Conservation (phyloP, 106 monocot genomes). For the Dactylorhiza incarnata region DNA sequence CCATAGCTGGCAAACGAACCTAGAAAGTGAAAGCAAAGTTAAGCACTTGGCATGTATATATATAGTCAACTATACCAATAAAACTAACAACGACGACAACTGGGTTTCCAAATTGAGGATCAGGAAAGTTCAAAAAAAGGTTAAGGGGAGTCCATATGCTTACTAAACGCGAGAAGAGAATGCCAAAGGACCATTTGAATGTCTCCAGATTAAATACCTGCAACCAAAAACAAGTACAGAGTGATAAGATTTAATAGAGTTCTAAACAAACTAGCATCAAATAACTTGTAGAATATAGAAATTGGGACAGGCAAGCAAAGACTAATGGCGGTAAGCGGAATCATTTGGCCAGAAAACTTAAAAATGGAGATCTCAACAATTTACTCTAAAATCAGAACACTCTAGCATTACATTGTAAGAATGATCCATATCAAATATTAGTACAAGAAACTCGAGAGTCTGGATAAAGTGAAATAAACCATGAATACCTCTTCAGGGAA, state of each 20-base stretch:
- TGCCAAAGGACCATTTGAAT: slow-evolving; percentile 95
- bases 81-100: not conserved
- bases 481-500: slow-evolving; percentile 86
- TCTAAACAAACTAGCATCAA: not conserved
- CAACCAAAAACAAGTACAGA: not conserved
- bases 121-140: too few species aligned
- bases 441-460: not conserved
- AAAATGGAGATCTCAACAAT: not conserved
- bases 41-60: not conserved
- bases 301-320: not conserved
- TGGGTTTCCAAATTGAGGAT: not conserved
- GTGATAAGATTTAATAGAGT: not conserved
- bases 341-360: not conserved
- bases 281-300: not conserved
- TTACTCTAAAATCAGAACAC: not conserved
- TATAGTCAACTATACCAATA: not conserved
- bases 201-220: slow-evolving; percentile 88
- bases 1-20: slow-evolving; percentile 95
- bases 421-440: not conserved
- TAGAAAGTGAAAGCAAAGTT: slow-evolving; percentile 3
- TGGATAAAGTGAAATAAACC: not conserved
- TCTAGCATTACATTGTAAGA: not conserved
- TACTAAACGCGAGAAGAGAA: slow-evolving; percentile 94
- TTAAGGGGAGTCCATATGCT: slow-evolving; percentile 18
- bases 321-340: not conserved